phyloP scores from a whole-genome alignment of 495 filamentous ascomycete species.

The Poronia punctata region DNA sequence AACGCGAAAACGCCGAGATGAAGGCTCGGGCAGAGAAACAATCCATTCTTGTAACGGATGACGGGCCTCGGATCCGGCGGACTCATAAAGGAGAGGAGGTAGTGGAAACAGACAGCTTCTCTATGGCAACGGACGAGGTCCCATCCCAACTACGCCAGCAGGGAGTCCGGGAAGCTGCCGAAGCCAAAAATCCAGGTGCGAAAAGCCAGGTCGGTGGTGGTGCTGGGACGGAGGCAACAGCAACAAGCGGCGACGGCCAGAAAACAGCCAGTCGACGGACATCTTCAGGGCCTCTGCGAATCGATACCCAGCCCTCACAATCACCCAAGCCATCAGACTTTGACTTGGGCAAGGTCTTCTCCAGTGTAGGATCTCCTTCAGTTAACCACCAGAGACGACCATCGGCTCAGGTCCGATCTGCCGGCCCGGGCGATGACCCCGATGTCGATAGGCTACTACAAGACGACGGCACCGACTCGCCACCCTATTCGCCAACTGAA shows the following conservation, averaged over 20 bases:
- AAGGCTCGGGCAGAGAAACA: slow-evolving; percentile 70
- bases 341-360: slow-evolving; percentile 66
- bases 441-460: slow-evolving; percentile 87
- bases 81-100: slow-evolving; percentile 96
- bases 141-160: slow-evolving; percentile 34
- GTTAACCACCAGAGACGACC: slow-evolving; percentile 37
- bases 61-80: slow-evolving; percentile 74
- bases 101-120: slow-evolving; percentile 56
- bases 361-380: slow-evolving; percentile 55
- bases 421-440: slow-evolving; percentile 57
- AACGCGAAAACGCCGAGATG: slow-evolving; percentile 70
- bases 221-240: slow-evolving; percentile 20
- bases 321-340: slow-evolving; percentile 48
- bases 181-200: slow-evolving; percentile 12
- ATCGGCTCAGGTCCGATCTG: slow-evolving; percentile 37
- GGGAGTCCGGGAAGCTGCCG: slow-evolving; percentile 29
- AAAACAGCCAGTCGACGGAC: slow-evolving; percentile 15
- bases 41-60: slow-evolving; percentile 74
- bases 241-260: slow-evolving; percentile 15
- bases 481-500: slow-evolving; percentile 72
- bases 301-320: slow-evolving; percentile 42
- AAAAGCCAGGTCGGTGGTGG: too few species aligned
- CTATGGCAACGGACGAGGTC: slow-evolving; percentile 27
- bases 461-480: slow-evolving; percentile 76
- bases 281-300: slow-evolving; percentile 32